Evolutionary conservation across 108 stramenopile genomes (phyloP), one percentile per base, ranked within the genome.

Genomic region (Fragilaria radians): DNA sequence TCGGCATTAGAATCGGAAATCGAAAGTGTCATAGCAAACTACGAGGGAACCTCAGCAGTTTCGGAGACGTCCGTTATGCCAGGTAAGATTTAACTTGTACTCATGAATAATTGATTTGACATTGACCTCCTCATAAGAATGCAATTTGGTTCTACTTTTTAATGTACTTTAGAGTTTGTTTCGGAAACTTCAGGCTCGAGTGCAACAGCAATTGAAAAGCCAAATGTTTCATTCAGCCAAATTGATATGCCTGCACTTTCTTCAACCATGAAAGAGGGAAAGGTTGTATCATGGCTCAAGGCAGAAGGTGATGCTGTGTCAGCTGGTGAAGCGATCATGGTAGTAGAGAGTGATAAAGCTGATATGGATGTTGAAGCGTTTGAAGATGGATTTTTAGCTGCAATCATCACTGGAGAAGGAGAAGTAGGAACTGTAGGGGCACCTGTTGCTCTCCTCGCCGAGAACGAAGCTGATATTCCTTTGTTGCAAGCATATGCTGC

Each of bases 351-450:
- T 51, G 97, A 98, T 67, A 97, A 97, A 78, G 97, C 97, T 17
- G 97, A 98, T 65, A 98, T 98, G 97, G 97, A 98, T 65, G 92
- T 96, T 4, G 97, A 98, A 60, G 88, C 95, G 1, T 98, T 96
- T 52, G 93, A 94, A 48, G 94, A 95, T 70, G 97, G 97, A 17
- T 94, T 82, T 82, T 63, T 98, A 54, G 95, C 95, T 11, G 93
- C 95, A 27, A 96, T 98, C 31, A 71, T 96, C 28, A 93, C 91
- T 0, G 73, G 57, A 17, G 97, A 98, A 61, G 97, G 97, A 18
- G 92, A 95, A 56, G 81, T 60, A 58, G 88, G 94, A 2, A 54
- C 74, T 34, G 97, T 98, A 7, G 97, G 97, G 24, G 72, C 89
- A 4, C 89, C 97, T 25, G 91, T 96, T 42, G 95, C 94, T 2